Evolutionary conservation across 2,329 filamentous ascomycete species (phyloP), one percentile per base, ranked within the genome.

Genomic region (Exserohilum turcica): DNA sequence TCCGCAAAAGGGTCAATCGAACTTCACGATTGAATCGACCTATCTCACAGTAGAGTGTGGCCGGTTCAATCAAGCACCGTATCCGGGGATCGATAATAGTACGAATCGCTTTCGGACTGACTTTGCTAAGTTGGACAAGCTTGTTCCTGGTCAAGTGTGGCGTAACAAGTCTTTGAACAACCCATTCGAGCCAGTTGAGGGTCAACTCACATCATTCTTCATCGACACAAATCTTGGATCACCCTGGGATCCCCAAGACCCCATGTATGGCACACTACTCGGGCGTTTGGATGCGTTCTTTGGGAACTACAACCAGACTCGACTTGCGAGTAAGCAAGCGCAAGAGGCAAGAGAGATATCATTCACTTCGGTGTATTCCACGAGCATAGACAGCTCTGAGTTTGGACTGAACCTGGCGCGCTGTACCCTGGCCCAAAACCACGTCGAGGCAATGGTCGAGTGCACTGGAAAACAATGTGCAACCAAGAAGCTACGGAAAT

Each of bases 371-470:
- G 2, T 50, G 2, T 65, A 64, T 35, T 43, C 38, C 3, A 59
- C 36, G 0, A 44, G 15, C 16, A 9, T 1, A 5, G 49, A 58
- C 9, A 13, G 28, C 2, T 16, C 19, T 2, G 38, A 43, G 8
- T 43, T 31, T 6, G 57, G 54, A 6, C 38, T 65, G 9, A 68
- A 63, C 32, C 56, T 67, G 2, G 61, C 43, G 2, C 55, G 45
- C 0, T 73, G 68, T 52, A 53, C 57, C 0, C 5, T 72, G 1
- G 16, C 33, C 6, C 63, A 67, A 32, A 45, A 45, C 1, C 67
- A 72, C 40, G 56, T 66, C 0, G 69, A 73, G 45, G 55, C 64
- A 2, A 36, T 52, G 3, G 32, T 70, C 1, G 8, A 56, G 1
- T 72, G 69, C 24, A 29, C 9, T 1, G 43, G 46, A 1, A 37